Evolutionary conservation across 805 yeast genomes (phyloP), one percentile per base, ranked within the genome.

Genomic region (Monosporozyma yasuniensis): DNA sequence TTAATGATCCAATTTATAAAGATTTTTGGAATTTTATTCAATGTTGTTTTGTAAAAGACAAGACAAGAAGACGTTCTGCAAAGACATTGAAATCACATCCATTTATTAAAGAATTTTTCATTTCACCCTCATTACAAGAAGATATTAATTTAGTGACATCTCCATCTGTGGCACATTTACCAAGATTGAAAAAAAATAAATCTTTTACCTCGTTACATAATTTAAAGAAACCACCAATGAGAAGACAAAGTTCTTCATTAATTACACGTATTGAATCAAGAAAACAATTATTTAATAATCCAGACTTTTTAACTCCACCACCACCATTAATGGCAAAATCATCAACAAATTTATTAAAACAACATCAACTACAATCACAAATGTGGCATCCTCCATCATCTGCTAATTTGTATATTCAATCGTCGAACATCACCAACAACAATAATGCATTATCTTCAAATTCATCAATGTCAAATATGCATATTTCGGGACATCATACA

Each of bases 11-110:
- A 10, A 51, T 52, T 8, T 59, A 51, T 16, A 58, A 61, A 3
- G 68, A 69, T n/a, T 84, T 85, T 42, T 76, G 76, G 63, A 77
- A 77, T 52, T 82, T 84, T 56, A 69, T 84, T n/a, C 57, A 65
- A 11, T 55, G 64, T 25, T 84, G 90, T 60, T 76, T 84, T 51
- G 61, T 54, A 3, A 60, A 72, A 3, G 76, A 79, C 54, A 71
- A 78, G 0, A 48, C 52, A 0, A 56, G 70, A 48, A 70, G 91
- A 41, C 67, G 74, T 12, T 71, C 77, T 0, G 77, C 81, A 0
- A 61, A 57, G 2, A 68, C 72, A 30, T 69, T 78, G 37, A 61
- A 73, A 46, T 48, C 54, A 4, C 85, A 80, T 59, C 76, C 78
- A 1, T 66, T 66, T 46, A 57, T 66, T 2, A 56, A 54, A n/a